These are phyloP conservation scores for Endoconidiophora polonica DNA, from an alignment of 2,329 filamentous ascomycete species.

Conservation along the genomic window DNA sequence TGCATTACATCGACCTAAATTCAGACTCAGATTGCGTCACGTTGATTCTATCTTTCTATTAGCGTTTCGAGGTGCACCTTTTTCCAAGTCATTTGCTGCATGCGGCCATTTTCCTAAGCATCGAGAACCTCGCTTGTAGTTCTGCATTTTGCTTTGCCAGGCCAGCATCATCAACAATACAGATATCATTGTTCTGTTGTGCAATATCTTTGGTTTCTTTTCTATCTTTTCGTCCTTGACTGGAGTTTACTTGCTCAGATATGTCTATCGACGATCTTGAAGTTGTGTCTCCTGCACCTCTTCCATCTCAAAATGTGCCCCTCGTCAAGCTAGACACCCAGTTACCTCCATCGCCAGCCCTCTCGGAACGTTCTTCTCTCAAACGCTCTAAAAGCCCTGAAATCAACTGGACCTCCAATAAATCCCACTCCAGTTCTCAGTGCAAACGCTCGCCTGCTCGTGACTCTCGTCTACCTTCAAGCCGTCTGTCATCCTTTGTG, in stretches of 20 bases:
- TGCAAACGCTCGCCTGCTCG: background rate
- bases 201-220: background rate
- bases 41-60: too few species aligned
- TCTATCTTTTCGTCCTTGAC: background rate
- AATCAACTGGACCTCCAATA: constrained; percentile 2
- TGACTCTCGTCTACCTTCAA: constrained; percentile 6
- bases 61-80: too few species aligned
- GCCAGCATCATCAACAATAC: too few species aligned
- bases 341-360: constrained; percentile 3
- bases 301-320: background rate
- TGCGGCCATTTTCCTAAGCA: too few species aligned
- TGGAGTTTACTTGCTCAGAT: background rate
- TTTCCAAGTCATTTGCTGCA: too few species aligned
- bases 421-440: constrained; percentile 3
- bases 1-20: too few species aligned
- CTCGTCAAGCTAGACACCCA: background rate
- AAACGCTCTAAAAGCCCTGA: constrained; percentile 9
- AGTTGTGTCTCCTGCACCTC: background rate
- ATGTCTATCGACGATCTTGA: constrained; percentile 2
- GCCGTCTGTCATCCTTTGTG: constrained; percentile 7
- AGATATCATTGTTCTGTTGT: too few species aligned
- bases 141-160: too few species aligned
- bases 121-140: too few species aligned
- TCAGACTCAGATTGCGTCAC: too few species aligned
- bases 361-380: constrained; percentile 1